phyloP scores from a whole-genome alignment of 1,284 basidiomycete genomes.

The Naganishia sp. region DNA sequence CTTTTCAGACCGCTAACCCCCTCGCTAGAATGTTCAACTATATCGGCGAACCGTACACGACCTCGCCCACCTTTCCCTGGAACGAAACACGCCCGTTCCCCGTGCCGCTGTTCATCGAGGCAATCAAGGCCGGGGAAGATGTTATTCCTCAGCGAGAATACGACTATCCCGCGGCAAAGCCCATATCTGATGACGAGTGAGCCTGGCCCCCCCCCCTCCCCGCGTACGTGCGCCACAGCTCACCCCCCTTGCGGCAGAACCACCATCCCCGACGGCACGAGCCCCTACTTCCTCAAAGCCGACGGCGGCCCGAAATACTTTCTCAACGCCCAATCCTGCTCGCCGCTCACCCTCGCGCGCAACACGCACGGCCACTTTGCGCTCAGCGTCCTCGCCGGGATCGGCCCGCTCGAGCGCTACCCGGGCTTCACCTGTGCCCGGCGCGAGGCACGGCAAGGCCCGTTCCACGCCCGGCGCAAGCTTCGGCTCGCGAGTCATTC shows the following conservation, averaged over 20 bases:
- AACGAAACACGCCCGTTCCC: constrained; percentile 29
- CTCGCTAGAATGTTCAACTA: constrained; percentile 30
- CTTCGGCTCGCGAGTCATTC: constrained; percentile 27
- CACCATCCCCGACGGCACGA: constrained; percentile 20
- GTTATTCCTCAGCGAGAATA: constrained; percentile 29
- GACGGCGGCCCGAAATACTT: constrained; percentile 32
- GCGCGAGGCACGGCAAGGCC: background rate
- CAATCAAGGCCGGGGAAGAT: constrained; percentile 32
- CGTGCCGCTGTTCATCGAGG: constrained; percentile 31
- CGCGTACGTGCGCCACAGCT: too few species aligned
- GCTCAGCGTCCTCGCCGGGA: constrained; percentile 30
- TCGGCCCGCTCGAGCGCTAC: constrained; percentile 22
- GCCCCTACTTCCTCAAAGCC: constrained; percentile 30
- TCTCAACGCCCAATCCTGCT: constrained; percentile 30
- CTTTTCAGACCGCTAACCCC: background rate
- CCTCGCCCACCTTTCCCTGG: constrained; percentile 28
- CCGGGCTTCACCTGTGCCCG: constrained; percentile 19
- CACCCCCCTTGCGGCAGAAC: too few species aligned
- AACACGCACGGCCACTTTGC: constrained; percentile 28
- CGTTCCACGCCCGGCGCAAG: constrained; percentile 11
- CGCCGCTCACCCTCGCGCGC: constrained; percentile 15
- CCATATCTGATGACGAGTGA: constrained; percentile 23
- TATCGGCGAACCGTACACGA: constrained; percentile 31
- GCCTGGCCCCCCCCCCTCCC: too few species aligned
- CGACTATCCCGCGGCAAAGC: constrained; percentile 23